Conservation (phyloP, 495 filamentous ascomycete genomes). For the Pyronema domesticum region DNA sequence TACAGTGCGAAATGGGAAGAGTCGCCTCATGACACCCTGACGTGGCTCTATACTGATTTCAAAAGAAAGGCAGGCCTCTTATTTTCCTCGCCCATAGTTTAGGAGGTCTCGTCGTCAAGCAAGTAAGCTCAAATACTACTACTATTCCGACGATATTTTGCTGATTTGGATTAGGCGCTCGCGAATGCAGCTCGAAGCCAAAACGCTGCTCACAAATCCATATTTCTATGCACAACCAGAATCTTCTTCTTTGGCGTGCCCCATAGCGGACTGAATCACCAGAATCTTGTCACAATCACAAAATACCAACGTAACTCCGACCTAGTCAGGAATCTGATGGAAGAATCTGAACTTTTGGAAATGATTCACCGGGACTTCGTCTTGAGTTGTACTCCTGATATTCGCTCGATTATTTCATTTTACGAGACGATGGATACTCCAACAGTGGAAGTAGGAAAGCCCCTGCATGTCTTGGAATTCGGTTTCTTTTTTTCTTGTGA, state of each 20-base stretch:
- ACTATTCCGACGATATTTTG: neutral
- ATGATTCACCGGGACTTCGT: neutral
- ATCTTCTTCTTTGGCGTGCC: conserved; percentile 11
- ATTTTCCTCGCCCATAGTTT: conserved; percentile 27
- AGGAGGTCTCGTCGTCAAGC: conserved; percentile 26
- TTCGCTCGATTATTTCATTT: neutral
- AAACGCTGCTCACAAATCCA: neutral
- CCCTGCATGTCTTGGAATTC: no score
- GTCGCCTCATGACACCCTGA: neutral
- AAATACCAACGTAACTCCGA: neutral
- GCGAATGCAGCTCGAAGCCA: neutral
- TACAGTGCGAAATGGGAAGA: neutral
- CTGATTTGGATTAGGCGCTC: neutral
- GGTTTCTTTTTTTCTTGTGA: no score
- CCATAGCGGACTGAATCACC: conserved; percentile 2
- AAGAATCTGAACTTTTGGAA: conserved; percentile 8
- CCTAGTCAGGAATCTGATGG: conserved; percentile 2
- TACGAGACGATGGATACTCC: neutral
- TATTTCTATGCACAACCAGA: conserved; percentile 4
- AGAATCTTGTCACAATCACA: neutral
- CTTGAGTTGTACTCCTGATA: neutral
- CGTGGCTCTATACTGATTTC: neutral
- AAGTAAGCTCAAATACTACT: conserved; percentile 4
- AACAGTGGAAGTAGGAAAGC: neutral
- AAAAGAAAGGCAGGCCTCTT: conserved; percentile 16